phyloP scores from a whole-genome alignment of 1,139 yeast genomes.

The Magnusiomyces sp. region DNA sequence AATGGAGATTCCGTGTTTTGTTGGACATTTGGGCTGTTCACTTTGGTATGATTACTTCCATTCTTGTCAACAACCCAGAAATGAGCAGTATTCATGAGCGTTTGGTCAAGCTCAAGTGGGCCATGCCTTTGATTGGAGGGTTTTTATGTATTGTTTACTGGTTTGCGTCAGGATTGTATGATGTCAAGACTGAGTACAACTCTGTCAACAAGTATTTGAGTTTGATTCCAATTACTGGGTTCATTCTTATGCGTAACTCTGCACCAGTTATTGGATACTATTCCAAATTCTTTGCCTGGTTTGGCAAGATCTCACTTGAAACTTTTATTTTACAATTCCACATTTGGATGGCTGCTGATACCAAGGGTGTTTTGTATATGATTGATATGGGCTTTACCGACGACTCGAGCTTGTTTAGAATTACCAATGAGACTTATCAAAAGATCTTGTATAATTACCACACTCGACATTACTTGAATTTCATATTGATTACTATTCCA shows the following conservation, averaged over 20 bases:
- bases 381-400: conserved; percentile 11
- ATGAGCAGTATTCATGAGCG: conserved; percentile 10
- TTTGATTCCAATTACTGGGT: conserved; percentile 19
- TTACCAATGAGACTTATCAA: not conserved
- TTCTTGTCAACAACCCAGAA: conserved; percentile 14
- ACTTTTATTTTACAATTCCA: conserved; percentile 24
- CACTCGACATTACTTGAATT: conserved; percentile 5
- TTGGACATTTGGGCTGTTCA: conserved; percentile 22
- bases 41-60: conserved; percentile 22
- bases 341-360: conserved; percentile 24
- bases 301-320: conserved; percentile 23
- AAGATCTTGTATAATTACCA: not conserved
- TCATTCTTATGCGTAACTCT: conserved; percentile 20
- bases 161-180: conserved; percentile 11
- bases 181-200: conserved; percentile 19
- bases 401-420: not conserved
- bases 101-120: not conserved
- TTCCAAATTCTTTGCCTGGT: conserved; percentile 20
- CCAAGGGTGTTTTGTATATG: conserved; percentile 19
- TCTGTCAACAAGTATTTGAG: conserved; percentile 17
- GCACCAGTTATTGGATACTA: conserved; percentile 16
- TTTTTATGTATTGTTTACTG: conserved; percentile 13
- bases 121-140: conserved; percentile 6
- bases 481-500: conserved; percentile 9
- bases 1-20: conserved; percentile 22